These are phyloP conservation scores for Psilocybe cubensis DNA, from an alignment of 768 basidiomycete species.

Conservation along the genomic window DNA sequence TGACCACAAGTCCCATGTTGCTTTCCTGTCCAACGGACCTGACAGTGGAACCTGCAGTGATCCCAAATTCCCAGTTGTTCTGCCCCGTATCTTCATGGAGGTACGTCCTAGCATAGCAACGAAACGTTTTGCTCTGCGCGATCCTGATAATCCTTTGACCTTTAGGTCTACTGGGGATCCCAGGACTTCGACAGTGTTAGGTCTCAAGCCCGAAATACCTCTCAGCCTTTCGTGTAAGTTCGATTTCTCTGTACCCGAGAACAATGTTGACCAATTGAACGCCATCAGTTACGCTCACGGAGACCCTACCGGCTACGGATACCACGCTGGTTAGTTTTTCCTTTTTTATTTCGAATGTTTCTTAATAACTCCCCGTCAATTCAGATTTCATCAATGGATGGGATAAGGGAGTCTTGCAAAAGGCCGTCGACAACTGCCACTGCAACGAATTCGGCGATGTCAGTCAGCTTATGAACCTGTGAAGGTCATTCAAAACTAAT, in stretches of 20 bases:
- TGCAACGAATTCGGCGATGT: conserved; percentile 51
- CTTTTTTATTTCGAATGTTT: no score
- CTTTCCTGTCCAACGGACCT: conserved; percentile 48
- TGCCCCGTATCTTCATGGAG: conserved; percentile 57
- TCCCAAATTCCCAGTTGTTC: conserved; percentile 44
- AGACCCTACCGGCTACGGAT: conserved; percentile 66
- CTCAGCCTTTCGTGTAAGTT: conserved; percentile 57
- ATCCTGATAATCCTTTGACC: background rate
- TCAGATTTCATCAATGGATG: conserved; percentile 63
- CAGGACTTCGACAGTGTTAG: conserved; percentile 36
- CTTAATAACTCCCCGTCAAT: conserved; percentile 13
- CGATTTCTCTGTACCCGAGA: background rate
- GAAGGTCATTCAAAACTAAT: conserved; percentile 2
- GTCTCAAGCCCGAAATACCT: conserved; percentile 46
- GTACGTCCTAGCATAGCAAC: conserved; percentile 24
- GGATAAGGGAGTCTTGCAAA: conserved; percentile 56
- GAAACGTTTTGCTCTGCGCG: background rate
- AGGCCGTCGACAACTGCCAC: conserved; percentile 56
- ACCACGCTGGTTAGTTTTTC: conserved; percentile 49
- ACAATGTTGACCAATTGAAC: background rate
- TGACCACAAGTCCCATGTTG: conserved; percentile 57
- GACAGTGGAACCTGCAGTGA: conserved; percentile 53
- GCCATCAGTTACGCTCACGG: conserved; percentile 49
- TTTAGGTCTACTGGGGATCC: conserved; percentile 49
- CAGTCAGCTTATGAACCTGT: conserved; percentile 9